Base-by-base conservation (phyloP, 495 filamentous ascomycete genomes). In the Xylaria telfairii region DNA sequence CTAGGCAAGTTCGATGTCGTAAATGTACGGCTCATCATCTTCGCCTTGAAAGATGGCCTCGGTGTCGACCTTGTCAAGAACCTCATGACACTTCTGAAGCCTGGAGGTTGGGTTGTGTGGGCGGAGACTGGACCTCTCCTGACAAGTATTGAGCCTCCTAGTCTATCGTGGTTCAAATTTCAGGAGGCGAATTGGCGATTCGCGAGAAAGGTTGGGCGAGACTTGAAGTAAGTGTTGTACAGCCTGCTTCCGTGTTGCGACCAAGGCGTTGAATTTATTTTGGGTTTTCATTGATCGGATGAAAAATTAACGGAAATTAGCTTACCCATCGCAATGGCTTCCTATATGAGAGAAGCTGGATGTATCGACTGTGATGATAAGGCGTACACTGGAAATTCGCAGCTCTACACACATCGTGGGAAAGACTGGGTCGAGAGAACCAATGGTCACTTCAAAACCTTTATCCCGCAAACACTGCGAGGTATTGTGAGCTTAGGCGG, bases 1-100 rank as follows among this genome's bases (percentile, higher is more conserved):
- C 32, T 62, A 1, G 67, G 67, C 13, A 69, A 62, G 19, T 69
- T 69, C 26, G 67, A 69, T 44, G 57, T 69, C 17, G 67, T 69
- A 28, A 57, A 69, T 34, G 44, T 69, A 1, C 54, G 67, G 28
- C 44, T 39, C 0, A 69, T 69, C 32, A 32, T 69, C 28, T 69
- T 62, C n/a, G 67, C 67, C 19, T 34, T 69, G 4, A 69, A 69
- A 8, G 59, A 49, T 24, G 57, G 44, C 2, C 10, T 26, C 8
- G 59, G 56, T 7, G 26, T 4, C 24, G 44, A 61, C 19, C 42
- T 69, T 4, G 59, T 41, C 32, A 61, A 13, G 28, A 69, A 69
- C 17, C 32, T 69, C 21, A 61, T 63, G 42, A 69, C 67, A 2
- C 67, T 69, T 8, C 57, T 69, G 8, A 69, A 69, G 32, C 57